A percentile compares a stretch with the other conserved stretches of the same genome.
These are phyloP conservation scores for Ascochyta lentis DNA, from an alignment of 2,329 filamentous ascomycete genomes.

Conservation along the genomic window DNA sequence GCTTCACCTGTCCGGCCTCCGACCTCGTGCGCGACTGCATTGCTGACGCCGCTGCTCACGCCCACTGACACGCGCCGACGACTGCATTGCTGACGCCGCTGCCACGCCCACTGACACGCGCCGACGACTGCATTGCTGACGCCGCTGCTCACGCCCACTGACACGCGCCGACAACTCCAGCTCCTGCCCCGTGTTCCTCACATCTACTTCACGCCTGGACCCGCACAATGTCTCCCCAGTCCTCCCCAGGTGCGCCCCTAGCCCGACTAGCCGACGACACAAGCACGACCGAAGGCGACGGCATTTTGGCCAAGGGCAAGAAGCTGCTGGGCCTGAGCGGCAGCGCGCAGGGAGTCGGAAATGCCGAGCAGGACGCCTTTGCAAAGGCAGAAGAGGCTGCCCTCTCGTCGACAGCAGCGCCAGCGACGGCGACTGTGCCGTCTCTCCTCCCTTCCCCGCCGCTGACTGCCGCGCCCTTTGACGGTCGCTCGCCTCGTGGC, in stretches of 20 bases:
- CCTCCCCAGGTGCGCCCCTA: conserved; percentile 7
- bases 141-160: too few relatives aligned
- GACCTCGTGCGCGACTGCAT: too few relatives aligned
- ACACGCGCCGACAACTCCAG: too few relatives aligned
- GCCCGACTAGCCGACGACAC: conserved; percentile 6
- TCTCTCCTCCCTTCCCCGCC: conserved; percentile 43
- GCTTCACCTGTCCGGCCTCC: too few relatives aligned
- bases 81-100: too few relatives aligned
- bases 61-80: too few relatives aligned
- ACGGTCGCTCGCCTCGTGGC: conserved; percentile 44
- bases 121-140: too few relatives aligned
- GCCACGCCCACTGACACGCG: too few relatives aligned
- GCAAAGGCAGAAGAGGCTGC: conserved; percentile 18
- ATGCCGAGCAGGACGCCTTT: conserved; percentile 20
- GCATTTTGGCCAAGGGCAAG: conserved; percentile 45
- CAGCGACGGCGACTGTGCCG: conserved; percentile 14
- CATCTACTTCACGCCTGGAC: neutral
- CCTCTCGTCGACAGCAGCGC: conserved; percentile 17
- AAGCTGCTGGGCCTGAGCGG: conserved; percentile 47
- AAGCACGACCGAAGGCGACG: conserved; percentile 27
- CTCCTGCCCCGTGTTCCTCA: neutral
- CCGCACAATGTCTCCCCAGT: conserved; percentile 10
- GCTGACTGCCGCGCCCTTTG: conserved; percentile 35
- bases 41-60: too few relatives aligned
- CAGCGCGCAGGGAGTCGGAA: conserved; percentile 38